phyloP scores from a whole-genome alignment of 768 basidiomycete genomes.

The Xerocomellus amylosporus region DNA sequence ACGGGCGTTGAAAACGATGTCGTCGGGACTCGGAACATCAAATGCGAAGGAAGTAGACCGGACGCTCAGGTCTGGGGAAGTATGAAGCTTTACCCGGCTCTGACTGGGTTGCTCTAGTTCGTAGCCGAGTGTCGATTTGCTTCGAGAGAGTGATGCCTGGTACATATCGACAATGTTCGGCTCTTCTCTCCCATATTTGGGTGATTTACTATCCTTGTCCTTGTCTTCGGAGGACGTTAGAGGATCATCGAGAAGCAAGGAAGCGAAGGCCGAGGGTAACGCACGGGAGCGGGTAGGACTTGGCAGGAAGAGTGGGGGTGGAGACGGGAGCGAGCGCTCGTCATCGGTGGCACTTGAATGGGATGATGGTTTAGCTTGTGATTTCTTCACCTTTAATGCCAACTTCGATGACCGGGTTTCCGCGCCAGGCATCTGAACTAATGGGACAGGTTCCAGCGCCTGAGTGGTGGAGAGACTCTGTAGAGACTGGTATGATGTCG shows the following conservation, averaged over 20 bases:
- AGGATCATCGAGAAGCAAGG: conserved; percentile 60
- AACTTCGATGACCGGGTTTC: conserved; percentile 65
- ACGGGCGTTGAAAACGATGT: conserved; percentile 77
- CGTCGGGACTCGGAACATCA: conserved; percentile 88
- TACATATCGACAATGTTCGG: conserved; percentile 29
- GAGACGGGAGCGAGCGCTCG: conserved; percentile 33
- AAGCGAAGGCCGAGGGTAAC: conserved; percentile 75
- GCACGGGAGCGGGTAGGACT: conserved; percentile 58
- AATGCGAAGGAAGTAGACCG: conserved; percentile 56
- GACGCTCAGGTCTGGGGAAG: conserved; percentile 36
- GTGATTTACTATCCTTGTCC: conserved; percentile 30
- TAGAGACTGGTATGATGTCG: conserved; percentile 74
- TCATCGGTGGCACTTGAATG: conserved; percentile 39
- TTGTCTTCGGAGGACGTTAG: conserved; percentile 39
- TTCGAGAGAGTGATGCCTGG: conserved; percentile 28
- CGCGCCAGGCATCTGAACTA: conserved; percentile 31
- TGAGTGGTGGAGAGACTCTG: conserved; percentile 49
- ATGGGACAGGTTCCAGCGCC: conserved; percentile 19
- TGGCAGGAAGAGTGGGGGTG: conserved; percentile 58
- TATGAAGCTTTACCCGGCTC: conserved; percentile 5
- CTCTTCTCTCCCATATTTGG: conserved; percentile 34
- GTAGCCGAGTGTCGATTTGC: conserved; percentile 25
- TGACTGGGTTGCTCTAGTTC: conserved; percentile 12
- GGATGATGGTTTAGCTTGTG: conserved; percentile 43
- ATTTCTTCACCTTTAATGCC: conserved; percentile 68